Conservation (phyloP, 75 land plant species). For the Sequoiadendron giganteum region DNA sequence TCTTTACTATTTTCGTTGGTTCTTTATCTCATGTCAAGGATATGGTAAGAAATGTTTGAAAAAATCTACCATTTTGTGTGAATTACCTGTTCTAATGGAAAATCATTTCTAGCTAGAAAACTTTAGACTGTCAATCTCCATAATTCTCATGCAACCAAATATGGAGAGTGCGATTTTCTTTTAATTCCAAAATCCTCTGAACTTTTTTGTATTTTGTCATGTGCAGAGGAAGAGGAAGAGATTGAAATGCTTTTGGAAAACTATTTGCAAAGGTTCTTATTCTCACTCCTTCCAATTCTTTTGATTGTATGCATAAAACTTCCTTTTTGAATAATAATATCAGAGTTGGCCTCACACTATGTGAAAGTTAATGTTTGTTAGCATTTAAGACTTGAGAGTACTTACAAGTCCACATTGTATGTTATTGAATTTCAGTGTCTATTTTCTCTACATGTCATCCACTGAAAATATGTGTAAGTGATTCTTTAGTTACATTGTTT, state of each 20-base stretch:
- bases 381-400: not conserved
- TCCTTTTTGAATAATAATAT: not conserved
- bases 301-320: not conserved
- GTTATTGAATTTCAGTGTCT: not conserved
- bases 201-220: not conserved
- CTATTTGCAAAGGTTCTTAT: constrained; percentile 76
- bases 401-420: not conserved
- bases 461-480: not conserved
- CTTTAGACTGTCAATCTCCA: not conserved
- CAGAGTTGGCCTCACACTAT: not conserved
- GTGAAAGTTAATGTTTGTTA: not conserved
- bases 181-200: not conserved
- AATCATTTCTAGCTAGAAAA: not conserved
- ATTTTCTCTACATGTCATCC: not conserved
- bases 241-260: constrained; percentile 99
- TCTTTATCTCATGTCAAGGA: too few relatives aligned
- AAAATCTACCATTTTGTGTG: too few relatives aligned
- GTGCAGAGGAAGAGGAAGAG: constrained; percentile 97
- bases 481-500: not conserved
- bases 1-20: too few relatives aligned
- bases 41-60: too few relatives aligned
- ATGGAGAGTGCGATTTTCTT: not conserved
- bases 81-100: not conserved
- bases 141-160: not conserved
- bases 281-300: not conserved